Evolutionary conservation across 441 rosid species (phyloP).

Genomic region (Mallotus japonicus): DNA sequence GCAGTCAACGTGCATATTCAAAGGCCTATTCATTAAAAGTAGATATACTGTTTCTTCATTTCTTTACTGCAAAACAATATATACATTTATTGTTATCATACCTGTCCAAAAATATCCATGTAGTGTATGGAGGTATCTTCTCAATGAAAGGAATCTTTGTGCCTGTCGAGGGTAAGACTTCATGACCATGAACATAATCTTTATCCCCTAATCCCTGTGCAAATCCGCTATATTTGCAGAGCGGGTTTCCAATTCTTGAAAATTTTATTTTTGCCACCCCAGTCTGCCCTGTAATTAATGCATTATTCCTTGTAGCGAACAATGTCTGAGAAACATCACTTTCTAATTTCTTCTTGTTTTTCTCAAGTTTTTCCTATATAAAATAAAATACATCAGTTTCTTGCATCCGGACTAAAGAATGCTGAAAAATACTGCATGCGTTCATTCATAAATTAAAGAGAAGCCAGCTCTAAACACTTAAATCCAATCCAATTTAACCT

Average conservation of each 20-base stretch:
- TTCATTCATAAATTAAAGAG: no score
- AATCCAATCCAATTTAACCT: no score
- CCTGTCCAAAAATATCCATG: conserved; percentile 75
- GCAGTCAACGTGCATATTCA: neutral
- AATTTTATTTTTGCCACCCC: conserved; percentile 18
- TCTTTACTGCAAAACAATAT: neutral
- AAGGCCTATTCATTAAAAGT: conserved; percentile 1
- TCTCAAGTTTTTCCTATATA: conserved; percentile 53
- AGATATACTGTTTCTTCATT: neutral
- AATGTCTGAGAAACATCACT: conserved; percentile 36
- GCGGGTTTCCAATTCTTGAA: conserved; percentile 44
- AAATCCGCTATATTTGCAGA: conserved; percentile 50
- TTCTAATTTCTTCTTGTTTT: conserved; percentile 44
- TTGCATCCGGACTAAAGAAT: no score
- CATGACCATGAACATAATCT: conserved; percentile 56
- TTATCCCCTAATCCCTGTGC: conserved; percentile 58
- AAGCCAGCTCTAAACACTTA: no score
- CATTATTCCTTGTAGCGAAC: conserved; percentile 31
- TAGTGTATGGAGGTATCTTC: conserved; percentile 63
- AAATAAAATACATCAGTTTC: conserved; percentile 7
- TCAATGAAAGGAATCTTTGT: conserved; percentile 53
- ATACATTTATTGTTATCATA: conserved; percentile 25
- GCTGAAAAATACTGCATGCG: no score
- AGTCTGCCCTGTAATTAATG: conserved; percentile 18
- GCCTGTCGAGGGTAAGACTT: conserved; percentile 45